Evolutionary conservation across 2,329 filamentous ascomycete species (phyloP), one percentile per base, ranked within the genome.

Genomic region (Septoria linicola): DNA sequence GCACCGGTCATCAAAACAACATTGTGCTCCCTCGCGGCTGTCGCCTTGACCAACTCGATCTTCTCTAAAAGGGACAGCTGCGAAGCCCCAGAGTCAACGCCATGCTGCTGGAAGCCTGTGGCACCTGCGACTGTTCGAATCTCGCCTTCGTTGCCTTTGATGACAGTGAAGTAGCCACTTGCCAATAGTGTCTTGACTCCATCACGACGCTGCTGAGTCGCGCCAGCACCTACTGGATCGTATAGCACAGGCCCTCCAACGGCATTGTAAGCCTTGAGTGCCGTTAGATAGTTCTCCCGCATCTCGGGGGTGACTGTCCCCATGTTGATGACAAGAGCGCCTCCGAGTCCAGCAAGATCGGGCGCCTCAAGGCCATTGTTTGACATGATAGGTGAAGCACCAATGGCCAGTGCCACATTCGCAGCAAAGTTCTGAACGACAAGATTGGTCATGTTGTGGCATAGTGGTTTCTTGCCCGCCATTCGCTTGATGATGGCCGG

Each of bases 401-500:
- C 92, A 45, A 95, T 79, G 27, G 86, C 82, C 13, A 96, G 79
- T 32, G 89, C 89, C 2, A 96, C 85, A 65, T 95, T 96, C 45
- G 93, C 92, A 13, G 91, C 88, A 64, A 97, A 88, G 72, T 96
- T 96, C 65, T 96, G 90, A 17, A 96, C 92, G 0, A 97, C 92
- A 45, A 91, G 78, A 68, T 97, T 97, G 46, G 93, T 97, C 89
- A 97, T 97, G 72, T 96, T 96, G 72, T 97, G 92, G 43, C 55
- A 58, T 17, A 97, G 77, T 0, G 91, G 90, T 50, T 80, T 84
- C 36, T 72, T 76, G 2, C 75, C 68, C 4, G 80, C 80, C 41
- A 96, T 79, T 4, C 77, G 75, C 53, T 73, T 75, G 36, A 95
- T 75, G 14, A 70, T 59, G 3, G 25, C 49, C 23, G 68, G 66